phyloP scores from a whole-genome alignment of 495 filamentous ascomycete genomes.

The Aspergillus egyptiacus region DNA sequence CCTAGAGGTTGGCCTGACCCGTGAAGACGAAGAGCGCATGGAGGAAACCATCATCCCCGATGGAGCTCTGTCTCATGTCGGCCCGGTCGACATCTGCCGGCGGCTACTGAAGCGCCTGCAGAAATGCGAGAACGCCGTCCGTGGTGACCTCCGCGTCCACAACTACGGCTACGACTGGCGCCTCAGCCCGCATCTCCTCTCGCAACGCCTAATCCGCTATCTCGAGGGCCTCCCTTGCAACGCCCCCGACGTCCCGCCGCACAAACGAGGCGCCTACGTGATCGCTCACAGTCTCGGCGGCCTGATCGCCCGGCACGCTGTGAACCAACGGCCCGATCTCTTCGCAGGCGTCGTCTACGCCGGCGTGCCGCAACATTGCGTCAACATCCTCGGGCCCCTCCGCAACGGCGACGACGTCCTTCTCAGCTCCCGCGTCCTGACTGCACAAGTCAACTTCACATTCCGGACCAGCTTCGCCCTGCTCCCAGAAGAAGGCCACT shows the following conservation, averaged over 20 bases:
- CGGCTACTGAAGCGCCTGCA: conserved; percentile 72
- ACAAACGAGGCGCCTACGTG: conserved; percentile 65
- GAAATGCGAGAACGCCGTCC: conserved; percentile 63
- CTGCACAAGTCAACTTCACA: conserved; percentile 91
- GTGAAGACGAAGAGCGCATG: conserved; percentile 83
- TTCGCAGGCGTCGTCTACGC: conserved; percentile 85
- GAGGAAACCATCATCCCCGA: conserved; percentile 71
- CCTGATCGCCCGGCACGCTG: conserved; percentile 80
- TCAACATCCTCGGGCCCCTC: conserved; percentile 86
- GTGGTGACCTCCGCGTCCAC: conserved; percentile 69
- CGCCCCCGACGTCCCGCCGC: conserved; percentile 36
- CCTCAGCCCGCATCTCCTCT: conserved; percentile 73
- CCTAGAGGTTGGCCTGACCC: conserved; percentile 76
- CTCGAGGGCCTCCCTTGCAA: conserved; percentile 74
- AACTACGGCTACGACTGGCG: conserved; percentile 98
- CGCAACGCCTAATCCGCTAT: conserved; percentile 60
- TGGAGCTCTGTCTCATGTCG: conserved; percentile 84
- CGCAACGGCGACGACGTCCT: conserved; percentile 89
- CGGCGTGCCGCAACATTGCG: conserved; percentile 76
- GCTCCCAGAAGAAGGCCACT: conserved; percentile 80
- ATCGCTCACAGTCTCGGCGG: conserved; percentile 89
- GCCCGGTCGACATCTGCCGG: conserved; percentile 83
- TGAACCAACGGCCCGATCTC: conserved; percentile 82
- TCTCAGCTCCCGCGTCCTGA: conserved; percentile 82
- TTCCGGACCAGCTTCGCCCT: conserved; percentile 81